Conservation (phyloP, 352 stramenopile genomes). For the Ophiocytium majus region DNA sequence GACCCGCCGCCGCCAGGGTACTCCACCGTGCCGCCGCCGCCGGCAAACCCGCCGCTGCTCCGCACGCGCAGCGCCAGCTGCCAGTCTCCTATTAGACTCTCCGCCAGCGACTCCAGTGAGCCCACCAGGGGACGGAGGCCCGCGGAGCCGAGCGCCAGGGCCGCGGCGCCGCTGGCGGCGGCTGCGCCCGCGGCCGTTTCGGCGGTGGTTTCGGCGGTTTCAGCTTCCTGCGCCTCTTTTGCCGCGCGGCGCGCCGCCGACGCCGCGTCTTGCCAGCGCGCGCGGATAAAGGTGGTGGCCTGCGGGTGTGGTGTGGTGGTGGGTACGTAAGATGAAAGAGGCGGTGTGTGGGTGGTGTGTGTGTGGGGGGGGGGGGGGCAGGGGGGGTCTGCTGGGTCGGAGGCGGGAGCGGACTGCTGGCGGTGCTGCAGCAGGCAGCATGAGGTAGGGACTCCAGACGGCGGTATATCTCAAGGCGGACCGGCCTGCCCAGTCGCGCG, state of each 20-base stretch:
- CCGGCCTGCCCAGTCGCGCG: too few species aligned
- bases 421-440: too few species aligned
- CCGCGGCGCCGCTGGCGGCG: background rate
- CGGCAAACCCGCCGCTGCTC: background rate
- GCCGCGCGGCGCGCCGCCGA: conserved; percentile 13
- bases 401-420: too few species aligned
- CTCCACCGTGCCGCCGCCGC: background rate
- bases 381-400: too few species aligned
- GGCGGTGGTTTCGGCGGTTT: background rate
- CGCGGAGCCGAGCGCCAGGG: background rate
- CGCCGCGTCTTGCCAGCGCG: conserved; percentile 20
- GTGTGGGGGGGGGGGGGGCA: too few species aligned
- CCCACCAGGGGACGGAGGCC: background rate
- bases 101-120: background rate
- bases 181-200: background rate
- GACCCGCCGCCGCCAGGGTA: background rate
- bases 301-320: background rate
- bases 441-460: too few species aligned
- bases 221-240: background rate
- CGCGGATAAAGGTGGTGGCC: background rate
- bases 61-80: background rate
- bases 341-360: background rate
- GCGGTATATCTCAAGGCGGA: too few species aligned
- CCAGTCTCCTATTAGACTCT: background rate
- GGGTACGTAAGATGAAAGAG: conserved; percentile 9